phyloP scores from a whole-genome alignment of 2,329 filamentous ascomycete genomes.

The Teratosphaeria viscida region DNA sequence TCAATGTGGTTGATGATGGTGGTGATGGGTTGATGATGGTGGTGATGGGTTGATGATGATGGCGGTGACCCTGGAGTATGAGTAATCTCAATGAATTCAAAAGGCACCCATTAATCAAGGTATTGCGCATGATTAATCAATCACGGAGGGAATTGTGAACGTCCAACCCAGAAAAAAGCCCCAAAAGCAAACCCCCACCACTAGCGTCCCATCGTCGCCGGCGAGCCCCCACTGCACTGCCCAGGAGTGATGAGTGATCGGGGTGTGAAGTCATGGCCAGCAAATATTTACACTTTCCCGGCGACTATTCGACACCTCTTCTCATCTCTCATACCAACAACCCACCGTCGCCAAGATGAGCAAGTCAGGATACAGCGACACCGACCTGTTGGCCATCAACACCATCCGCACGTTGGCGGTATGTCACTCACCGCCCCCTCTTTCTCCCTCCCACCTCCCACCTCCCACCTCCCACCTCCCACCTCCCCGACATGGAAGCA shows the following conservation, averaged over 20 bases:
- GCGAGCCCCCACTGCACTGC: background rate
- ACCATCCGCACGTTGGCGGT: constrained; percentile 95
- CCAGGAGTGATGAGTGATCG: background rate
- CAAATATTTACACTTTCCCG: background rate
- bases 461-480: no score
- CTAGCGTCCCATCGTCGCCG: background rate
- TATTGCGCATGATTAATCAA: no score
- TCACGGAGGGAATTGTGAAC: no score
- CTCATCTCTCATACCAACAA: background rate
- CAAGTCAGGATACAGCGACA: constrained; percentile 58
- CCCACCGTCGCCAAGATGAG: constrained; percentile 50
- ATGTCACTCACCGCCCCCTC: constrained; percentile 36
- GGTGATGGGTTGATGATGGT: no score
- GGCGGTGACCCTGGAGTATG: no score
- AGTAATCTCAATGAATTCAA: no score
- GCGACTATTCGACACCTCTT: background rate
- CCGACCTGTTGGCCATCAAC: constrained; percentile 90
- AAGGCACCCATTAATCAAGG: no score
- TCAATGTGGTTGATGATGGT: no score
- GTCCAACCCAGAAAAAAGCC: no score
- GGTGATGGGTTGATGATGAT: no score
- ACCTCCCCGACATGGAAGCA: background rate
- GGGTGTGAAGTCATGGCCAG: background rate
- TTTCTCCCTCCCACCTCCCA: background rate
- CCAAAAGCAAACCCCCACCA: background rate